These are phyloP conservation scores for Cystobasidium sp. DNA, from an alignment of 1,284 basidiomycete genomes.

Conservation along the genomic window DNA sequence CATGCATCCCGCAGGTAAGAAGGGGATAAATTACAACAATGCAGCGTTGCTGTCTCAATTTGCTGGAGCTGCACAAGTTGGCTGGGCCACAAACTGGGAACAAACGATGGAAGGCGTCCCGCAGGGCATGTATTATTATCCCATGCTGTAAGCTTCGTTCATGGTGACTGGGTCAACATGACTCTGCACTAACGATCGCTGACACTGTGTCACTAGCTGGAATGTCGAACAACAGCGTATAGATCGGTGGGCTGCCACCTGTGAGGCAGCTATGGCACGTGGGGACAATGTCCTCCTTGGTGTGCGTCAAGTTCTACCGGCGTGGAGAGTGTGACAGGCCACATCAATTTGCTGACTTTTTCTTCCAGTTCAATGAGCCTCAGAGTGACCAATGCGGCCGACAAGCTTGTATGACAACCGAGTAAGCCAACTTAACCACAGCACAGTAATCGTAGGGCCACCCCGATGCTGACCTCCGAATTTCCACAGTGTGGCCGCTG, in stretches of 20 bases:
- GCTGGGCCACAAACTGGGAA: slow-evolving; percentile 27
- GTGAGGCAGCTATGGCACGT: slow-evolving; percentile 1
- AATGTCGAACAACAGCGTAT: slow-evolving; percentile 9
- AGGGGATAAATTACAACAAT: slow-evolving; percentile 25
- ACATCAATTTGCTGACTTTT: not conserved
- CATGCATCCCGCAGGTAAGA: slow-evolving; percentile 10
- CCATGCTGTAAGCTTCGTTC: slow-evolving; percentile 10
- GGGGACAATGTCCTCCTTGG: slow-evolving; percentile 26
- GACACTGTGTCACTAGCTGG: not conserved
- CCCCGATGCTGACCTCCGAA: not conserved
- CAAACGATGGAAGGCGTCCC: slow-evolving; percentile 6
- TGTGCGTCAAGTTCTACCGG: not conserved
- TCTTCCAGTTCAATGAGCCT: slow-evolving; percentile 25
- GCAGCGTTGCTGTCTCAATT: not conserved
- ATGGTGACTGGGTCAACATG: too few relatives aligned
- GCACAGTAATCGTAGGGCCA: too few relatives aligned
- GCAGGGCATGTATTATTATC: slow-evolving; percentile 14
- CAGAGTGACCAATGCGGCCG: not conserved
- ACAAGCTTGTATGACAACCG: slow-evolving; percentile 21
- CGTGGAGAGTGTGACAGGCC: not conserved
- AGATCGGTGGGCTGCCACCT: slow-evolving; percentile 8
- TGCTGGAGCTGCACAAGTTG: not conserved
- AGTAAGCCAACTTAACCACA: not conserved
- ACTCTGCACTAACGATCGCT: not conserved
- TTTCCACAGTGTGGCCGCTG: not conserved